Evolutionary conservation across 305 asterid species (phyloP).

Genomic region (Fraxinus angustifolia): DNA sequence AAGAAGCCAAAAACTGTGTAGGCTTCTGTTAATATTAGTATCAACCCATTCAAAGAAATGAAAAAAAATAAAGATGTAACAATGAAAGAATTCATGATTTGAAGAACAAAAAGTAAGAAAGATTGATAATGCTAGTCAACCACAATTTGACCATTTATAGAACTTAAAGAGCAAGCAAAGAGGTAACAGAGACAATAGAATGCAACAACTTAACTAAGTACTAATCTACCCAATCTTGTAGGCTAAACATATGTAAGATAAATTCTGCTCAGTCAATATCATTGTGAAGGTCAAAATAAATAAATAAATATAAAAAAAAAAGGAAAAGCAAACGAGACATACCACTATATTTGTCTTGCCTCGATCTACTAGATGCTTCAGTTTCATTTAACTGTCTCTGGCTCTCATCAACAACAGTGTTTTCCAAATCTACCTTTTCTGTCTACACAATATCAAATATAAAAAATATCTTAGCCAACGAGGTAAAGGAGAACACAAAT

Average conservation of each 20-base stretch:
- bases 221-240: background rate
- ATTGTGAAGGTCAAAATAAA: background rate
- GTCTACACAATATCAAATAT: constrained; percentile 53
- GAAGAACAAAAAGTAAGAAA: background rate
- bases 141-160: background rate
- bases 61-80: background rate
- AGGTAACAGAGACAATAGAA: background rate
- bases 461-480: constrained; percentile 26
- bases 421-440: constrained; percentile 95
- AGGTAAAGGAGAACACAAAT: constrained; percentile 12
- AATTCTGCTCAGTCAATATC: constrained; percentile 29
- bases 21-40: background rate
- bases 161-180: background rate
- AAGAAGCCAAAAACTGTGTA: constrained; percentile 11
- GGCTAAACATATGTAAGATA: constrained; percentile 12
- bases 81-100: background rate
- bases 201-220: background rate
- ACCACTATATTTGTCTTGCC: constrained; percentile 77
- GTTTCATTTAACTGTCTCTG: constrained; percentile 72
- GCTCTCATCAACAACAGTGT: constrained; percentile 96
- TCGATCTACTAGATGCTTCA: constrained; percentile 62
- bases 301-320: background rate
- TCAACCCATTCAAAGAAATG: background rate
- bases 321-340: constrained; percentile 7
- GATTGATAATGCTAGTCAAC: constrained; percentile 4